Evolutionary conservation across 2,329 filamentous ascomycete genomes (phyloP).

Genomic region (Phoma herbarum): DNA sequence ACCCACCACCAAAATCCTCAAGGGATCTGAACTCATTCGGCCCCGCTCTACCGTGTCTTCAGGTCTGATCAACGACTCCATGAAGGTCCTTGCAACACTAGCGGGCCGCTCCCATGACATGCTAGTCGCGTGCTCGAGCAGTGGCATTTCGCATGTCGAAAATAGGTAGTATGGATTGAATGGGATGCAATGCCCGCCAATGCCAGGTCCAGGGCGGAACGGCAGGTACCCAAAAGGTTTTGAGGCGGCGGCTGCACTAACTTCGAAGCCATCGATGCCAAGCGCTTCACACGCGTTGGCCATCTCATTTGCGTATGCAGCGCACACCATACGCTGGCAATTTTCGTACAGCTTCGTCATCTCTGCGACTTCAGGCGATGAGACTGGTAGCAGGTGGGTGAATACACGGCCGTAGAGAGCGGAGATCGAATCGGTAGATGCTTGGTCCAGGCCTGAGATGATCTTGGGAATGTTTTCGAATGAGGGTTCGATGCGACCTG

Average conservation of each 20-base stretch:
- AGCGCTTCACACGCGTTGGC: conserved; percentile 53
- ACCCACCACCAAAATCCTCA: not conserved
- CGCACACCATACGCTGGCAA: not conserved
- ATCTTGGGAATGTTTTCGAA: not conserved
- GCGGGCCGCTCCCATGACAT: conserved; percentile 1
- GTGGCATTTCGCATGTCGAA: conserved; percentile 58
- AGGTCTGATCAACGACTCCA: not conserved
- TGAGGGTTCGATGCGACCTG: not conserved
- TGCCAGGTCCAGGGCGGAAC: conserved; percentile 59
- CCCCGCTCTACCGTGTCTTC: conserved; percentile 2
- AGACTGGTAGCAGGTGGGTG: not conserved
- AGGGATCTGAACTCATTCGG: not conserved
- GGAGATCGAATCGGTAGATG: not conserved
- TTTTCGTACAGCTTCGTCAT: not conserved
- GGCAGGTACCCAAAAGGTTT: conserved; percentile 58
- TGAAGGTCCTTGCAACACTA: not conserved
- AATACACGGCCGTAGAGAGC: not conserved
- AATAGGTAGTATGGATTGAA: conserved; percentile 65
- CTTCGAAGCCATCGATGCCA: conserved; percentile 62
- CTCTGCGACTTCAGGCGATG: not conserved
- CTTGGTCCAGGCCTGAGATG: not conserved
- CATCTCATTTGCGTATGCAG: not conserved
- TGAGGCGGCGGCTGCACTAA: conserved; percentile 59
- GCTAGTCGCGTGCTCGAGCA: conserved; percentile 53
- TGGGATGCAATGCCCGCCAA: conserved; percentile 66